These are phyloP conservation scores for Ustilago crameri DNA, from an alignment of 1,284 basidiomycete species.

Conservation along the genomic window DNA sequence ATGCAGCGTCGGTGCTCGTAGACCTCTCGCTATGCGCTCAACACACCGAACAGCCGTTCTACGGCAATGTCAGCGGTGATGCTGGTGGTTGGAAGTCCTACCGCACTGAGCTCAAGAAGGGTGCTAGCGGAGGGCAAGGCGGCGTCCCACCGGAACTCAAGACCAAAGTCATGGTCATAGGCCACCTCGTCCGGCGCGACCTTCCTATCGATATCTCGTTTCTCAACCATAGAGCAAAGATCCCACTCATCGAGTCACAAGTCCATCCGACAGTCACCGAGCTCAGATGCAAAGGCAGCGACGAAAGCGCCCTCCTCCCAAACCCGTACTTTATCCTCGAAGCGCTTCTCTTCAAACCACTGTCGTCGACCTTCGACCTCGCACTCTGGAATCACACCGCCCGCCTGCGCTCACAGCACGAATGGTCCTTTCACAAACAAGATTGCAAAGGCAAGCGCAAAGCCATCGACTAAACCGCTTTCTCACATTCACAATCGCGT, in stretches of 20 bases:
- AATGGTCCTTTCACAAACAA: constrained; percentile 13
- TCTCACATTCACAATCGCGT: neutral
- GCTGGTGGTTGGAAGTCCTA: constrained; percentile 1
- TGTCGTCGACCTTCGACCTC: constrained; percentile 25
- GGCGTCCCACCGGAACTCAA: constrained; percentile 22
- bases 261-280: neutral
- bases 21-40: constrained; percentile 32
- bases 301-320: neutral
- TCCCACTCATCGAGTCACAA: neutral
- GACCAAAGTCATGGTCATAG: constrained; percentile 28
- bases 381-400: constrained; percentile 34
- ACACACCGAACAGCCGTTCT: neutral
- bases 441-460: constrained; percentile 20
- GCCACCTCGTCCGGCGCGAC: constrained; percentile 4
- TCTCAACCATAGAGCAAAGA: neutral
- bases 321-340: constrained; percentile 35
- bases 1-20: constrained; percentile 11
- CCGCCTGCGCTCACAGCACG: constrained; percentile 15
- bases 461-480: constrained; percentile 4
- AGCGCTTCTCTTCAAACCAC: constrained; percentile 19
- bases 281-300: neutral
- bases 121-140: neutral
- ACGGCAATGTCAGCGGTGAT: neutral
- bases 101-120: neutral
- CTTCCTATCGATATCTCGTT: constrained; percentile 6